Evolutionary conservation across 2,329 filamentous ascomycete species (phyloP).

Genomic region (Paecilomyces sp.): DNA sequence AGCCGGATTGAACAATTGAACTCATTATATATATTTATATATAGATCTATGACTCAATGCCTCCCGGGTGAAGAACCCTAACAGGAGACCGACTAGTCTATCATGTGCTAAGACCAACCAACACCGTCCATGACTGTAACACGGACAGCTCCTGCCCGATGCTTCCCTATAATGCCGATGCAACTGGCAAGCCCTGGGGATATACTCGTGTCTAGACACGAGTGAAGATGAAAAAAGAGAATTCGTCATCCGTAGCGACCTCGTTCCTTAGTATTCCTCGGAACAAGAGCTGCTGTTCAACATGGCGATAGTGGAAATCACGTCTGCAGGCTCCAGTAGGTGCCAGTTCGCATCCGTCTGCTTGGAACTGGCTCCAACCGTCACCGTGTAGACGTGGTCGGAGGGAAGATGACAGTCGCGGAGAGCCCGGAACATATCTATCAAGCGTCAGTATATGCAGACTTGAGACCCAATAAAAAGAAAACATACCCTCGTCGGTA

Average conservation of each 20-base stretch:
- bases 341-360: conserved; percentile 88
- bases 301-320: conserved; percentile 59
- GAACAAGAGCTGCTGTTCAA: conserved; percentile 37
- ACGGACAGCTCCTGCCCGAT: not conserved
- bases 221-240: not conserved
- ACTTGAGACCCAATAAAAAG: conserved; percentile 1
- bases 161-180: not conserved
- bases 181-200: not conserved
- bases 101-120: not conserved
- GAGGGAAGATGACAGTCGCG: conserved; percentile 47
- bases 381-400: conserved; percentile 79
- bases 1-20: not conserved
- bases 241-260: not conserved
- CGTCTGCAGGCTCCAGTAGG: conserved; percentile 78
- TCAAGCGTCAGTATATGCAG: conserved; percentile 3
- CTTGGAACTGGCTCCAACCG: conserved; percentile 86
- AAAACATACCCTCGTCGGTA: conserved; percentile 77
- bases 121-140: not conserved
- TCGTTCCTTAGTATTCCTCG: not conserved
- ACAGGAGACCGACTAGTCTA: not conserved
- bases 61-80: not conserved
- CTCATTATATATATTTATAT: not conserved
- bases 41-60: not conserved
- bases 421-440: conserved; percentile 78
- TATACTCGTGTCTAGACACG: not conserved